A percentile compares a stretch with the other conserved stretches of the same genome.
These are phyloP conservation scores for Starmera pachycereana DNA, from an alignment of 805 yeast genomes.

Conservation along the genomic window DNA sequence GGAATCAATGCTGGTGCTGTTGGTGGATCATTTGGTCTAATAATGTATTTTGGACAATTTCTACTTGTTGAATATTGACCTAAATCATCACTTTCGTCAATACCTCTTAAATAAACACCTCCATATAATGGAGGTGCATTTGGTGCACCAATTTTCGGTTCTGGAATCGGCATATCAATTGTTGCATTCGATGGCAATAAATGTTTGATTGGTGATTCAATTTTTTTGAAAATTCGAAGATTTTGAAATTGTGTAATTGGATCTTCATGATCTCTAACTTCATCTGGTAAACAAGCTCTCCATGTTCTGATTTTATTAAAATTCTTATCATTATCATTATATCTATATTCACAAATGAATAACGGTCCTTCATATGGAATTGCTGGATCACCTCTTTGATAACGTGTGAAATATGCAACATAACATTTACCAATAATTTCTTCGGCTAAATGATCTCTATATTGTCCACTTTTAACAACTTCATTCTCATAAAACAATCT, in stretches of 20 bases:
- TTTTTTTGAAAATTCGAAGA: slow-evolving; percentile 59
- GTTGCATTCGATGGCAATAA: slow-evolving; percentile 68
- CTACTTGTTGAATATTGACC: slow-evolving; percentile 58
- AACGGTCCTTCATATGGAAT: slow-evolving; percentile 71
- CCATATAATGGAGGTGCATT: slow-evolving; percentile 95
- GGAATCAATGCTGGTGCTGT: slow-evolving; percentile 6
- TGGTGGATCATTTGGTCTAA: slow-evolving; percentile 31
- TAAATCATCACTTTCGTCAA: slow-evolving; percentile 70
- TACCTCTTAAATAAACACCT: slow-evolving; percentile 73
- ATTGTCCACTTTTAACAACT: slow-evolving; percentile 94
- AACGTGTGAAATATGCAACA: slow-evolving; percentile 89
- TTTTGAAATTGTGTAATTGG: slow-evolving; percentile 63
- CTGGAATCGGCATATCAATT: slow-evolving; percentile 66
- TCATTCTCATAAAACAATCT: slow-evolving; percentile 86
- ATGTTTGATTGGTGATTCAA: slow-evolving; percentile 77
- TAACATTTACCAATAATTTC: slow-evolving; percentile 92
- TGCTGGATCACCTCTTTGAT: slow-evolving; percentile 89
- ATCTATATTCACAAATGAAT: slow-evolving; percentile 90
- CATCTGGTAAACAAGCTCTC: slow-evolving; percentile 98
- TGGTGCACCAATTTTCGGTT: slow-evolving; percentile 69
- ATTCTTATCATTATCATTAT: slow-evolving; percentile 80
- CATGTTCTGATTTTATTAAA: slow-evolving; percentile 95
- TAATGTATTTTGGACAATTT: slow-evolving; percentile 32
- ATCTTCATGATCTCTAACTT: slow-evolving; percentile 77
- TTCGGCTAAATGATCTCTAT: slow-evolving; percentile 82